Percentiles rank a stretch among this genome's conserved stretches.
Conservation (phyloP, 441 rosid genomes). For the Erodium moschatum region DNA sequence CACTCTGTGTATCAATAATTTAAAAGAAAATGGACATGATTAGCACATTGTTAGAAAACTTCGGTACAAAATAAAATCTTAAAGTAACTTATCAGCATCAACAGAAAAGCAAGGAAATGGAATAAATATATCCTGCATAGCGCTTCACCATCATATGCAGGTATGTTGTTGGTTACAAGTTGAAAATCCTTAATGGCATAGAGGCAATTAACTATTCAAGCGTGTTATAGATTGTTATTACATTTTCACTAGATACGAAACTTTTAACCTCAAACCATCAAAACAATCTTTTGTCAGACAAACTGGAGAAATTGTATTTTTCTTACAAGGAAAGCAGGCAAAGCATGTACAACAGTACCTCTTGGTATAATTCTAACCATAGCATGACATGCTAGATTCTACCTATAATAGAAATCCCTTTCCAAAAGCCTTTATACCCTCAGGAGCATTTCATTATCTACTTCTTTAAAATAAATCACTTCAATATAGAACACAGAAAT, state of each 20-base stretch:
- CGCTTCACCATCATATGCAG: neutral
- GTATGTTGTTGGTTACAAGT: too few species aligned
- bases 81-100: neutral
- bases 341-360: neutral
- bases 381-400: neutral
- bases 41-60: neutral
- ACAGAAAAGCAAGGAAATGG: neutral
- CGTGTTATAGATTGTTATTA: neutral
- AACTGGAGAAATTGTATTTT: neutral
- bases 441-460: neutral
- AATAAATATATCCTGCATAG: neutral
- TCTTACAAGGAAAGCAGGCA: neutral
- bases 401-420: neutral
- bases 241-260: too few species aligned
- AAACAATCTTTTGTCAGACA: neutral
- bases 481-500: neutral
- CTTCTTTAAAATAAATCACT: neutral
- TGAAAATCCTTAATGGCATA: neutral
- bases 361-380: neutral
- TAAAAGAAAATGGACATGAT: neutral
- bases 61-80: neutral
- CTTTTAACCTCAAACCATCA: neutral
- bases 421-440: neutral
- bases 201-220: neutral
- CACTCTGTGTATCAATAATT: conserved; percentile 49